phyloP scores from a whole-genome alignment of 2,329 filamentous ascomycete genomes.

The Alternaria ventricosa region DNA sequence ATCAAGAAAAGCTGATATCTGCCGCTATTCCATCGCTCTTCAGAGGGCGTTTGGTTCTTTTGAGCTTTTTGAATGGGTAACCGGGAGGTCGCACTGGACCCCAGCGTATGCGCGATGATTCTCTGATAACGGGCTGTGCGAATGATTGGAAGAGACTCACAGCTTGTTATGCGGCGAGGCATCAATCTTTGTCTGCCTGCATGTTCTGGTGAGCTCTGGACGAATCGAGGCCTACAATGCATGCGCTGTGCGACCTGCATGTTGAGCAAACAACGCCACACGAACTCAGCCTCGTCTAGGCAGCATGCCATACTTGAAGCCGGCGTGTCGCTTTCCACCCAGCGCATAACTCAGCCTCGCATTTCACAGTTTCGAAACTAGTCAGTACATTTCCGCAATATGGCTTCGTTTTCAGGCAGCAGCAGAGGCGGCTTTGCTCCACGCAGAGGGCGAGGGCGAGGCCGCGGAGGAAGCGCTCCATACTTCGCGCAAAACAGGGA shows the following conservation, averaged over 20 bases:
- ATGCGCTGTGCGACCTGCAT: constrained; percentile 25
- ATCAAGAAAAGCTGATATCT: not conserved
- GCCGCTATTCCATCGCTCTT: not conserved
- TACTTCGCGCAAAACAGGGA: constrained; percentile 15
- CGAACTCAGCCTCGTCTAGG: constrained; percentile 35
- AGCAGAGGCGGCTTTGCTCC: constrained; percentile 33
- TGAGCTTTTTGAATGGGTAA: not conserved
- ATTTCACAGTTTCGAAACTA: not conserved
- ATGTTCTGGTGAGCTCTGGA: constrained; percentile 16
- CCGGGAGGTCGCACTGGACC: constrained; percentile 7
- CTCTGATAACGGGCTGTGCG: constrained; percentile 24
- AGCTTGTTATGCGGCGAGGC: constrained; percentile 19
- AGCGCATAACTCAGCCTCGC: not conserved
- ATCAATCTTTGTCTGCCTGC: constrained; percentile 20
- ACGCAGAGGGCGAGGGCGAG: constrained; percentile 18
- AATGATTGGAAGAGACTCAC: constrained; percentile 32
- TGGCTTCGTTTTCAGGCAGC: constrained; percentile 6
- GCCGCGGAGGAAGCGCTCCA: constrained; percentile 19
- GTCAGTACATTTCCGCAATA: not conserved
- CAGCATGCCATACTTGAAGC: constrained; percentile 16
- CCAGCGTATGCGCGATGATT: constrained; percentile 9
- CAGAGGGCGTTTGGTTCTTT: not conserved
- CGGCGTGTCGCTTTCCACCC: not conserved
- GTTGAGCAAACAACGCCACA: constrained; percentile 27
- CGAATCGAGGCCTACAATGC: constrained; percentile 20